Base-by-base conservation (phyloP, 345 rosid species). In the Laguncularia racemosa region DNA sequence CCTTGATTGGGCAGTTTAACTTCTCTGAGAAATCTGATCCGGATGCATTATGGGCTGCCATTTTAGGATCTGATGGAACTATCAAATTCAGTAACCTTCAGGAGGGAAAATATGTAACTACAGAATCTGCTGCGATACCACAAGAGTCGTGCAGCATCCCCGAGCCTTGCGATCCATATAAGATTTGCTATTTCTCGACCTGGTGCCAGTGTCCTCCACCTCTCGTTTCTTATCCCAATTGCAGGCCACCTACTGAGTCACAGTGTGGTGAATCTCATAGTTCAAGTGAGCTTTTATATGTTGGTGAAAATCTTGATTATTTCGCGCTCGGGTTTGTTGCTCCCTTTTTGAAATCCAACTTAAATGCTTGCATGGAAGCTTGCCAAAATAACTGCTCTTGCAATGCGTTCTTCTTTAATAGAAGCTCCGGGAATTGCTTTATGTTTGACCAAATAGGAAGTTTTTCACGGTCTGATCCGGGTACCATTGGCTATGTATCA, bases 381-480 rank as follows among this genome's bases (percentile, higher is more conserved):
- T 82, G 88, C 66, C 69, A 33, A 14, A 54, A 19, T 17, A 77
- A 68, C 52, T 82, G 88, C 66, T 77, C 88, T 47, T 79, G 84
- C 52, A 18, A 57, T 47, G 82, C 61, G 56, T 51, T 82, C 28
- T 79, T 82, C 77, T 79, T 79, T 50, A 68, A 82, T 38, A 65
- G 66, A 50, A 66, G 66, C 48, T 65, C 75, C 0, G 58, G 71
- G 11, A 47, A 55, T 43, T 82, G 88, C 73, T 82, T 74, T 54
- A 14, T 79, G 64, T 82, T 82, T 67, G 80, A 82, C 20, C 70
- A 64, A 52, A 38, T 82, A 13, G 88, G 81, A 55, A 66, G 69
- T 61, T 75, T 76, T 20, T 55, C 63, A 54, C 81, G 77, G 14
- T 14, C 80, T 45, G 60, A 54, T 33, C 33, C 1, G 20, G 71